Evolutionary conservation across 192 early-diverging fungal species (phyloP).

Genomic region (Entomortierella beljakovae): DNA sequence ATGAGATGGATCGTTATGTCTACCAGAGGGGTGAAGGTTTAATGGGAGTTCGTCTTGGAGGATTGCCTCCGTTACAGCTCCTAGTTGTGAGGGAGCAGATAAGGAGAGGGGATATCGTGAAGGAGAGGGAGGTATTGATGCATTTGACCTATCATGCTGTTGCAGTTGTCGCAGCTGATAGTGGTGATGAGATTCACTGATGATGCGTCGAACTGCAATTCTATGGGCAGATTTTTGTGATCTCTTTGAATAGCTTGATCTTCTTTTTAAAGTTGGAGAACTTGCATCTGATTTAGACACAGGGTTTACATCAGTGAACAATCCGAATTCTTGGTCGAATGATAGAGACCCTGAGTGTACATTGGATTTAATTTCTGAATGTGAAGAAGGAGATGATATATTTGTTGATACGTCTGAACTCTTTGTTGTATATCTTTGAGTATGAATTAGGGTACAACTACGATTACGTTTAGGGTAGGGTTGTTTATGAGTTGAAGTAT

Average conservation of each 20-base stretch:
- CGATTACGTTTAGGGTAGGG: not conserved
- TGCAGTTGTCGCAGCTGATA: slow-evolving; percentile 19
- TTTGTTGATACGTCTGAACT: not conserved
- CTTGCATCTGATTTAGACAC: not conserved
- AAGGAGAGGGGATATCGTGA: not conserved
- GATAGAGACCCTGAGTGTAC: not conserved
- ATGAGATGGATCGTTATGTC: not conserved
- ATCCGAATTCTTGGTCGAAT: not conserved
- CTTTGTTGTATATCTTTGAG: not conserved
- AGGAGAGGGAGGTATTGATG: not conserved
- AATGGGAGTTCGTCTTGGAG: slow-evolving; percentile 21
- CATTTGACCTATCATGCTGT: not conserved
- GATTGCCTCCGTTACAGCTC: slow-evolving; percentile 23
- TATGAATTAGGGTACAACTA: not conserved
- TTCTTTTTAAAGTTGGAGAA: slow-evolving; percentile 10
- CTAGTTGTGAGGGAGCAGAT: not conserved
- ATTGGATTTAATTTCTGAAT: not conserved
- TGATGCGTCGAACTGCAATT: slow-evolving; percentile 27
- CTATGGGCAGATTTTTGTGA: slow-evolving; percentile 25
- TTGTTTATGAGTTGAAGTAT: not conserved
- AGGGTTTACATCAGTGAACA: not conserved
- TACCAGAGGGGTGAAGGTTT: slow-evolving; percentile 1
- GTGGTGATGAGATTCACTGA: slow-evolving; percentile 16
- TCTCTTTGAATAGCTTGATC: slow-evolving; percentile 19
- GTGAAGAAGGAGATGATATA: not conserved